A percentile compares a stretch with the other conserved stretches of the same genome.
Evolutionary conservation across 345 rosid species (phyloP).

Genomic region (Brassica rapa): DNA sequence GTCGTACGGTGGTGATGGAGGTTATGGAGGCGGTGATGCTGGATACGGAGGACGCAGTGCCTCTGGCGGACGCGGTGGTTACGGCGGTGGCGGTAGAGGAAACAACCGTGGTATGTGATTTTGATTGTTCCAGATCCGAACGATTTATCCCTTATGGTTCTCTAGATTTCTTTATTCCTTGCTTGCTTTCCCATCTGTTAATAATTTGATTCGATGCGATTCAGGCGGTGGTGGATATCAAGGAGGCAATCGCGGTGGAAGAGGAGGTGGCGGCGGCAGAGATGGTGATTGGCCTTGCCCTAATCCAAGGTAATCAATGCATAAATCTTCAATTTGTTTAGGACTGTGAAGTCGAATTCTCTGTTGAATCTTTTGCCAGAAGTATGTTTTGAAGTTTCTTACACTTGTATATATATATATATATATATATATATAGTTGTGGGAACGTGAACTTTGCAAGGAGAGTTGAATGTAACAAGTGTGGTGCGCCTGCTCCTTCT

Average conservation of each 20-base stretch:
- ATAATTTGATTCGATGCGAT: conserved; percentile 28
- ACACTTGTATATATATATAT: conserved; percentile 22
- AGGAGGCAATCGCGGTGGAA: conserved; percentile 81
- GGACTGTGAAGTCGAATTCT: background rate
- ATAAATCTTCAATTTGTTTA: conserved; percentile 1
- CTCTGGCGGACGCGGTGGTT: conserved; percentile 43
- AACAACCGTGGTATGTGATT: conserved; percentile 47
- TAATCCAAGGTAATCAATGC: conserved; percentile 60
- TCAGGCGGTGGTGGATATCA: conserved; percentile 54
- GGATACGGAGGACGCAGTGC: conserved; percentile 22
- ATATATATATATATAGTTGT: conserved; percentile 60
- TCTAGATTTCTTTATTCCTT: conserved; percentile 3
- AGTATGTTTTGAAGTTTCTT: conserved; percentile 20
- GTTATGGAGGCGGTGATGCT: background rate
- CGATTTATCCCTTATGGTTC: background rate
- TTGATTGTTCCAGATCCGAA: conserved; percentile 25
- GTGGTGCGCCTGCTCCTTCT: conserved; percentile 78
- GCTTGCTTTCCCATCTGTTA: background rate
- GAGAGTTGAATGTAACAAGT: conserved; percentile 68
- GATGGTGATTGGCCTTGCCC: conserved; percentile 98
- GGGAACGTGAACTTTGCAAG: conserved; percentile 96
- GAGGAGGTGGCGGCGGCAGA: conserved; percentile 62
- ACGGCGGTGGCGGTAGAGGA: conserved; percentile 60
- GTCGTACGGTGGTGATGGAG: no score
- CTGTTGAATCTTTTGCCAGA: background rate